Evolutionary conservation across 2,329 filamentous ascomycete genomes (phyloP).

Genomic region (Lasiodiplodia sp.): DNA sequence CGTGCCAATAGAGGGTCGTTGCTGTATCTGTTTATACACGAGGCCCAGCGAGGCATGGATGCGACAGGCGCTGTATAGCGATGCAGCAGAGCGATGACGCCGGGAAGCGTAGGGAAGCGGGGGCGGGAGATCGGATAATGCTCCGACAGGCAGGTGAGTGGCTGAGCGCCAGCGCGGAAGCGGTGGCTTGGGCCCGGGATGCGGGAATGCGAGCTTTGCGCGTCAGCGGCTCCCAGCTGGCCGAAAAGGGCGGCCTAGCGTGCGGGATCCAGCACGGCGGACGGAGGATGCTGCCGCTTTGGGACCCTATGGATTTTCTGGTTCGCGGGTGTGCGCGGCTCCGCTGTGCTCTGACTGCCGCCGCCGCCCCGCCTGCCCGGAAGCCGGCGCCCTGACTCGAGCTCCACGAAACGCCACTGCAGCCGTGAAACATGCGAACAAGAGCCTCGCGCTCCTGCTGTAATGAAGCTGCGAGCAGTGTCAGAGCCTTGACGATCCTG

Average conservation of each 20-base stretch:
- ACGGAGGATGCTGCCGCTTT: slow-evolving; percentile 23
- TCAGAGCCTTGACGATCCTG: neutral
- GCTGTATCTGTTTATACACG: slow-evolving; percentile 19
- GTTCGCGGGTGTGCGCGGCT: slow-evolving; percentile 26
- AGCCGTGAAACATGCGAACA: slow-evolving; percentile 15
- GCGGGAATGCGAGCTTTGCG: slow-evolving; percentile 15
- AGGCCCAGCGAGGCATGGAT: neutral
- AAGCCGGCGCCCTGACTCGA: slow-evolving; percentile 22
- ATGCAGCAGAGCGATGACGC: slow-evolving; percentile 14
- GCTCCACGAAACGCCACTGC: neutral
- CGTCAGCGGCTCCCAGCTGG: slow-evolving; percentile 5
- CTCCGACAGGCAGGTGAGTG: slow-evolving; percentile 19
- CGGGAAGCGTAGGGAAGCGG: slow-evolving; percentile 9
- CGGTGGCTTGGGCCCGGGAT: slow-evolving; percentile 6
- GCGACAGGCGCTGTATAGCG: slow-evolving; percentile 11
- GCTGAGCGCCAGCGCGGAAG: slow-evolving; percentile 23
- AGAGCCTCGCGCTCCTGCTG: neutral
- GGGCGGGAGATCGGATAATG: slow-evolving; percentile 20
- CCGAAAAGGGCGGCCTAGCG: slow-evolving; percentile 14
- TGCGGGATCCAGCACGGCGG: slow-evolving; percentile 15
- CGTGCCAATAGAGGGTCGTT: slow-evolving; percentile 1
- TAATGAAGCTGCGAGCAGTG: neutral
- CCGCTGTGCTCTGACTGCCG: slow-evolving; percentile 20
- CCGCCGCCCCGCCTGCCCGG: slow-evolving; percentile 21
- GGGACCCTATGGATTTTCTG: slow-evolving; percentile 22